These are phyloP conservation scores for Davidsoniella australis DNA, from an alignment of 2,329 filamentous ascomycete species.

Conservation along the genomic window DNA sequence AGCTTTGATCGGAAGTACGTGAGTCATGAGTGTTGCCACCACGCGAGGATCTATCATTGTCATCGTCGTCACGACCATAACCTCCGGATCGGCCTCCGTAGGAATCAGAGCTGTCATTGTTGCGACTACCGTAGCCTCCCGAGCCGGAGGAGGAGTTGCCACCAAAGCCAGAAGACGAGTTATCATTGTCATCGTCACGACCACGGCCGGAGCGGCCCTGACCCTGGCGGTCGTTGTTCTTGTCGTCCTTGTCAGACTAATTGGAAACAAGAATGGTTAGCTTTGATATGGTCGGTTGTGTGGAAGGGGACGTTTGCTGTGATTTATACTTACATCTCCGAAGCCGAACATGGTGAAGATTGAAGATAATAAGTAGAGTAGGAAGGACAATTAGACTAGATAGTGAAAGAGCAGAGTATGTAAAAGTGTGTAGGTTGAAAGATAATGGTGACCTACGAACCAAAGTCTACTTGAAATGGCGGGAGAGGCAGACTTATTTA, in stretches of 20 bases:
- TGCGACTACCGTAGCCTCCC: conserved; percentile 14
- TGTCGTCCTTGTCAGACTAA: conserved; percentile 5
- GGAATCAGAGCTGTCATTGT: conserved; percentile 13
- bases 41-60: conserved; percentile 15
- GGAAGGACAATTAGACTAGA: too few relatives aligned
- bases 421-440: too few relatives aligned
- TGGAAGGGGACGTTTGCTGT: not conserved
- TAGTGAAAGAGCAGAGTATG: too few relatives aligned
- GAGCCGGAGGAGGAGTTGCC: conserved; percentile 11
- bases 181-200: conserved; percentile 13
- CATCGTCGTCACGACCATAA: not conserved
- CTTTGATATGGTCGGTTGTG: not conserved
- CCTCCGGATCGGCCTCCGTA: conserved; percentile 12
- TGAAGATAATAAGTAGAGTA: too few relatives aligned
- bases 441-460: too few relatives aligned
- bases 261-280: not conserved
- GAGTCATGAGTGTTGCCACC: not conserved
- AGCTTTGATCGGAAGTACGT: too few relatives aligned
- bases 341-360: conserved; percentile 9
- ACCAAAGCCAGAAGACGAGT: conserved; percentile 1
- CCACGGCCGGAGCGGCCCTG: conserved; percentile 14
- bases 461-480: too few relatives aligned
- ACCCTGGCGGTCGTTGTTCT: conserved; percentile 14
- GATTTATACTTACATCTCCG: conserved; percentile 2
- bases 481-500: too few relatives aligned